Conservation (phyloP, 169 alveolate species). For the Plasmodium coatneyi region DNA sequence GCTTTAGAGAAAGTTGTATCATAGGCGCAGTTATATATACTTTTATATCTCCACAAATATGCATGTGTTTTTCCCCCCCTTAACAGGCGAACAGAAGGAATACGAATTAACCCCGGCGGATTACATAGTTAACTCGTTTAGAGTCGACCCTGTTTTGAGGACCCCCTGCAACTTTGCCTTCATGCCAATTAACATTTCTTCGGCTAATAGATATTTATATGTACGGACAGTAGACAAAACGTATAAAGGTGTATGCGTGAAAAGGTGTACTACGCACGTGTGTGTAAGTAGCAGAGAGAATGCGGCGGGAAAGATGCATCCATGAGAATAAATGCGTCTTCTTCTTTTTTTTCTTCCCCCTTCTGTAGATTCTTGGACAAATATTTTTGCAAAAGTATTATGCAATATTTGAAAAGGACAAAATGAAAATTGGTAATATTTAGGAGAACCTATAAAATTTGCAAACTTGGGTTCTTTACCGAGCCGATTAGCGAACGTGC, state of each 20-base stretch:
- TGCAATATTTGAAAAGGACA: constrained; percentile 74
- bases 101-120: constrained; percentile 68
- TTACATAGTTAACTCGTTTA: constrained; percentile 62
- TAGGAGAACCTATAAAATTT: neutral
- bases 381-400: constrained; percentile 73
- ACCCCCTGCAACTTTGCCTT: constrained; percentile 73
- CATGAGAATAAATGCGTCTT: neutral
- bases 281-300: neutral
- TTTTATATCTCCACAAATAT: neutral
- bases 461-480: neutral
- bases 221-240: neutral
- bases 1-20: neutral
- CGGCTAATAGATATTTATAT: constrained; percentile 70
- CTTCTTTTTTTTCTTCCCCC: neutral
- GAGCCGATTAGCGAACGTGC: neutral
- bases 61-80: neutral
- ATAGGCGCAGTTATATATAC: neutral
- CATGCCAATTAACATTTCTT: constrained; percentile 74
- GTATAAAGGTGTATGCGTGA: neutral
- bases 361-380: constrained; percentile 71
- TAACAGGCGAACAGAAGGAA: constrained; percentile 45
- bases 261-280: neutral
- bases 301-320: neutral
- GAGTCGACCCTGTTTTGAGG: constrained; percentile 59
- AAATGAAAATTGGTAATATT: constrained; percentile 58